Conservation (phyloP, 306 rosid genomes). For the Sphenostylis stenocarpa region DNA sequence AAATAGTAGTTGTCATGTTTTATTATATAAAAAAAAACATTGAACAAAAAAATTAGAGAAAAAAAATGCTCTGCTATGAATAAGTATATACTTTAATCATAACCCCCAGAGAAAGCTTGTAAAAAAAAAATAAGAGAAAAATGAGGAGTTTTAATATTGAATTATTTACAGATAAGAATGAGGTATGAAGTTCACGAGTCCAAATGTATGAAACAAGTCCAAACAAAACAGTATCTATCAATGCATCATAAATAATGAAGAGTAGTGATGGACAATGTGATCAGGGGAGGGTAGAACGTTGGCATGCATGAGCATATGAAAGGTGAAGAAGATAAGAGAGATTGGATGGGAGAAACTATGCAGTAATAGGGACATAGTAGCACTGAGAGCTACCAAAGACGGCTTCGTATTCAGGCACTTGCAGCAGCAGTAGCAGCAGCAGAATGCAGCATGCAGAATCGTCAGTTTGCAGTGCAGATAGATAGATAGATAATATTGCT, state of each 20-base stretch:
- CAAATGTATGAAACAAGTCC: not conserved
- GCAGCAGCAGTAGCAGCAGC: not conserved
- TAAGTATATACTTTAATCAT: too few relatives aligned
- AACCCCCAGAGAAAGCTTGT: too few relatives aligned
- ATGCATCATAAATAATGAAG: not conserved
- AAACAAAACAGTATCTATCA: constrained; percentile 1
- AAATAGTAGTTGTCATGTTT: too few relatives aligned
- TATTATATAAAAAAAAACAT: too few relatives aligned
- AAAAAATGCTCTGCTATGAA: too few relatives aligned
- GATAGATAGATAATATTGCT: constrained; percentile 8
- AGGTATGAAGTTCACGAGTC: not conserved
- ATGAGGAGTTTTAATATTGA: too few relatives aligned
- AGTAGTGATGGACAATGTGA: not conserved
- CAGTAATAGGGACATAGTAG: constrained; percentile 27
- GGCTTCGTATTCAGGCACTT: not conserved
- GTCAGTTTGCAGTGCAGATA: constrained; percentile 17
- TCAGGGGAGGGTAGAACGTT: constrained; percentile 5
- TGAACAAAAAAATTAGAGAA: too few relatives aligned
- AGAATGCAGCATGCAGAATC: not conserved
- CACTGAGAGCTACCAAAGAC: constrained; percentile 15
- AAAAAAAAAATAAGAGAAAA: too few relatives aligned
- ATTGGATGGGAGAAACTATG: not conserved
- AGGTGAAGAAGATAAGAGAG: not conserved
- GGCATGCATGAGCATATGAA: not conserved
- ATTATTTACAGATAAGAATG: not conserved